Conservation (phyloP, 148 eudicot genomes). For the Limonium bicolor region DNA sequence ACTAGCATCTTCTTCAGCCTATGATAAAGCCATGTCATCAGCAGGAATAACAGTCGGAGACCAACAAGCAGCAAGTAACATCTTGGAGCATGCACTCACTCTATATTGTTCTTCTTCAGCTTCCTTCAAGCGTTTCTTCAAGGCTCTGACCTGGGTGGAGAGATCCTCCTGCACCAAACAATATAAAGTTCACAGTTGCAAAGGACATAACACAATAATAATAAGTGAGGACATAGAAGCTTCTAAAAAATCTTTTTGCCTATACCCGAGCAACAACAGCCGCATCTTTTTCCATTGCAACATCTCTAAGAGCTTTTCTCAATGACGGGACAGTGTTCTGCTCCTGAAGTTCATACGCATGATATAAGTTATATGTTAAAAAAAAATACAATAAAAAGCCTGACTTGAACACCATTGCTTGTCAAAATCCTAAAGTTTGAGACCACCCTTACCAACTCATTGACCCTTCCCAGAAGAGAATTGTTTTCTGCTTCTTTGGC, state of each 20-base stretch:
- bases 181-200: constrained; percentile 11
- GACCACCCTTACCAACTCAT: constrained; percentile 58
- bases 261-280: constrained; percentile 96
- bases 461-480: constrained; percentile 37
- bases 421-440: background rate
- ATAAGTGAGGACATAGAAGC: too few species aligned
- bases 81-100: constrained; percentile 19
- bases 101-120: constrained; percentile 98
- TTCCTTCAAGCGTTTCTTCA: constrained; percentile 73
- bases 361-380: background rate
- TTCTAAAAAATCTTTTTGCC: too few species aligned
- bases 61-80: background rate
- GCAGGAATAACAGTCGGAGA: constrained; percentile 3
- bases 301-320: constrained; percentile 85
- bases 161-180: constrained; percentile 78
- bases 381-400: background rate
- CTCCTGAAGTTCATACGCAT: constrained; percentile 36
- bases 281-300: constrained; percentile 98
- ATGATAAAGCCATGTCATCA: constrained; percentile 13
- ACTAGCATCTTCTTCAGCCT: constrained; percentile 99
- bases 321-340: constrained; percentile 68
- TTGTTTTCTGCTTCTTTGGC: constrained; percentile 44
- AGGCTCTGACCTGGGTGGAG: constrained; percentile 69
- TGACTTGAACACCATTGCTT: background rate
- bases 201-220: too few species aligned